Evolutionary conservation across 768 basidiomycete species (phyloP).

Genomic region (Chalciporus sphaerocephalus): DNA sequence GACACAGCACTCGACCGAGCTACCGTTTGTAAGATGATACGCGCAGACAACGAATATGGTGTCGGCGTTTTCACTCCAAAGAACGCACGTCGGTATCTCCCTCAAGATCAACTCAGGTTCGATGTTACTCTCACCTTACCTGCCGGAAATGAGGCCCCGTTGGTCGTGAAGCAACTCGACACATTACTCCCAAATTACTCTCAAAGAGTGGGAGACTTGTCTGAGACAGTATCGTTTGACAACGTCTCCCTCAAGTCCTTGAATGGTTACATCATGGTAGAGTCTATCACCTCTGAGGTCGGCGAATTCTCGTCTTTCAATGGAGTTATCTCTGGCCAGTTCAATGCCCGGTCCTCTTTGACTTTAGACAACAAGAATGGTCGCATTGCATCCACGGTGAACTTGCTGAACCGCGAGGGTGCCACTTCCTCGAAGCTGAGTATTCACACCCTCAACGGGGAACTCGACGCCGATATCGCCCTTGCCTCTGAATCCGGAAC

Average conservation of each 20-base stretch:
- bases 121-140: constrained; percentile 39
- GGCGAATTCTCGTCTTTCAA: constrained; percentile 39
- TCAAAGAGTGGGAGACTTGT: constrained; percentile 36
- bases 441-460: constrained; percentile 38
- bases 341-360: constrained; percentile 36
- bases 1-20: constrained; percentile 19
- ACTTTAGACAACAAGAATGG: constrained; percentile 37
- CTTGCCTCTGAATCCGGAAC: constrained; percentile 30
- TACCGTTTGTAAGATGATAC: constrained; percentile 30
- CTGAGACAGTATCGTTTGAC: constrained; percentile 35
- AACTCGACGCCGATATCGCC: constrained; percentile 19
- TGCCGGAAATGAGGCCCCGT: constrained; percentile 16
- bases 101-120: constrained; percentile 27
- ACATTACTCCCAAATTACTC: constrained; percentile 39
- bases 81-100: not conserved
- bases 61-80: constrained; percentile 35
- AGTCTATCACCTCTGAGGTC: constrained; percentile 33
- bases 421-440: constrained; percentile 26
- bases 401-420: constrained; percentile 29
- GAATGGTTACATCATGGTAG: constrained; percentile 32
- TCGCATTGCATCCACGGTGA: constrained; percentile 36
- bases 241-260: constrained; percentile 33
- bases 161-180: constrained; percentile 39
- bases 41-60: constrained; percentile 22
- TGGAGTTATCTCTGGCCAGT: constrained; percentile 43